Percentiles rank a stretch among this genome's conserved stretches.
Evolutionary conservation across 208 protist genomes (phyloP).

Genomic region (Plasmodiophora brassicae): DNA sequence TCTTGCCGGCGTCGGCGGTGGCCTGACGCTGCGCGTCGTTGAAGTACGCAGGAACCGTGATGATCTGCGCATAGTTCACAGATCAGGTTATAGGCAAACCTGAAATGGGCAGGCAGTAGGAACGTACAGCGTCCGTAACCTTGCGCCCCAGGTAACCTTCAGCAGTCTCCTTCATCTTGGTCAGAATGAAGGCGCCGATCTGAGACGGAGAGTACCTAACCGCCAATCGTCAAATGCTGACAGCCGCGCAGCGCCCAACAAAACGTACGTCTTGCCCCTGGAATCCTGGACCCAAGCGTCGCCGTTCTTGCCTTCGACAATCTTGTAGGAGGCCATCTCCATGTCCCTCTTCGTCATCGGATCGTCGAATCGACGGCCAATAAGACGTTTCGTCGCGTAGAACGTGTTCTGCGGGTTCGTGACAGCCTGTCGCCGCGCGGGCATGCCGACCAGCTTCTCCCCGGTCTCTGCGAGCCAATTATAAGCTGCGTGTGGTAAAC

Average conservation of each 20-base stretch:
- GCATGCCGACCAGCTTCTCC: slow-evolving; percentile 62
- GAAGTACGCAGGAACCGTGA: slow-evolving; percentile 73
- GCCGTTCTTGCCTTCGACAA: slow-evolving; percentile 79
- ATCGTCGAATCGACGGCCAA: slow-evolving; percentile 69
- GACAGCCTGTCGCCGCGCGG: slow-evolving; percentile 75
- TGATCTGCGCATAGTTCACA: slow-evolving; percentile 36
- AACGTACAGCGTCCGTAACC: slow-evolving; percentile 58
- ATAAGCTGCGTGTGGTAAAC: not conserved
- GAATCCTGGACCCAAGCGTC: slow-evolving; percentile 86
- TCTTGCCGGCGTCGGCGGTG: slow-evolving; percentile 76
- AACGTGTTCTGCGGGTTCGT: slow-evolving; percentile 83
- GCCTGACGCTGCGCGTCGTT: slow-evolving; percentile 83
- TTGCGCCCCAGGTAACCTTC: slow-evolving; percentile 63
- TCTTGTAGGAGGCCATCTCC: slow-evolving; percentile 85
- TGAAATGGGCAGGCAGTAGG: not conserved
- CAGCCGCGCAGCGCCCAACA: not conserved
- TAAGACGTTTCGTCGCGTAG: slow-evolving; percentile 85
- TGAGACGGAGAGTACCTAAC: slow-evolving; percentile 70
- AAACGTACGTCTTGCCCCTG: slow-evolving; percentile 39
- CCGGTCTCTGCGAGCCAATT: slow-evolving; percentile 38
- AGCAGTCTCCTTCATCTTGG: slow-evolving; percentile 81
- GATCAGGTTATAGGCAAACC: not conserved
- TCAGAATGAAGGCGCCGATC: slow-evolving; percentile 75
- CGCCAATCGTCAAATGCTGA: no score
- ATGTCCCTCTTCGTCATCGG: slow-evolving; percentile 63